phyloP scores from a whole-genome alignment of 2,329 filamentous ascomycete genomes.

The Colletotrichum paranaense region DNA sequence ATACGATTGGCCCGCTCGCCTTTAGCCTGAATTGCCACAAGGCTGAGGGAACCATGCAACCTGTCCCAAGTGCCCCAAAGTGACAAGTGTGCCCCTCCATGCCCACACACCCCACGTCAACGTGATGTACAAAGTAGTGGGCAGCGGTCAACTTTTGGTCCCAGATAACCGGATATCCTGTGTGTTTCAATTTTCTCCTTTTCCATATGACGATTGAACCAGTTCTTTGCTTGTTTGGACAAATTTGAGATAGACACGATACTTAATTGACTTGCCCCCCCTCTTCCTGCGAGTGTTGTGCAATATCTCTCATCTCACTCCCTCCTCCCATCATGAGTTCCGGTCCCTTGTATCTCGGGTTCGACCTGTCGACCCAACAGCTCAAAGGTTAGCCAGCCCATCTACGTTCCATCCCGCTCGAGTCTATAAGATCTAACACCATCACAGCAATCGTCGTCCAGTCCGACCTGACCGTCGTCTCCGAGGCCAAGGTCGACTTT shows the following conservation, averaged over 20 bases:
- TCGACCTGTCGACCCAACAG: constrained; percentile 97
- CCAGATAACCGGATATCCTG: constrained; percentile 3
- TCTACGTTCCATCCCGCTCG: neutral
- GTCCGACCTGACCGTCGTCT: constrained; percentile 81
- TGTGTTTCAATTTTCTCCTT: neutral
- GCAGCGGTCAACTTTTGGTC: constrained; percentile 24
- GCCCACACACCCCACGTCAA: constrained; percentile 33
- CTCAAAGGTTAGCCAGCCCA: constrained; percentile 77
- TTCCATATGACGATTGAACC: neutral
- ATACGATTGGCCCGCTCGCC: constrained; percentile 18
- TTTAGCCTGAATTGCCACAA: constrained; percentile 35
- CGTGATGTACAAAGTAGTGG: constrained; percentile 26
- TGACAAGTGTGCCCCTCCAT: constrained; percentile 21
- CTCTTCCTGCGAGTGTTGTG: neutral
- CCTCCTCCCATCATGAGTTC: constrained; percentile 25
- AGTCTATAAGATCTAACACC: constrained; percentile 4
- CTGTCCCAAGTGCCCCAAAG: constrained; percentile 20
- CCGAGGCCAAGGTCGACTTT: constrained; percentile 94
- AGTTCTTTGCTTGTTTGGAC: neutral
- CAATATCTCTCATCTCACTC: neutral
- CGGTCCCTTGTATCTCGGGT: constrained; percentile 84
- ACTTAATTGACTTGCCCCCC: neutral
- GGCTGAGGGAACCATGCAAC: constrained; percentile 30
- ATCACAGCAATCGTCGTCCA: constrained; percentile 81
- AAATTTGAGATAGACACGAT: constrained; percentile 4